Evolutionary conservation across 345 rosid genomes (phyloP), one percentile per base, ranked within the genome.

Genomic region (Odontarrhena argentea): DNA sequence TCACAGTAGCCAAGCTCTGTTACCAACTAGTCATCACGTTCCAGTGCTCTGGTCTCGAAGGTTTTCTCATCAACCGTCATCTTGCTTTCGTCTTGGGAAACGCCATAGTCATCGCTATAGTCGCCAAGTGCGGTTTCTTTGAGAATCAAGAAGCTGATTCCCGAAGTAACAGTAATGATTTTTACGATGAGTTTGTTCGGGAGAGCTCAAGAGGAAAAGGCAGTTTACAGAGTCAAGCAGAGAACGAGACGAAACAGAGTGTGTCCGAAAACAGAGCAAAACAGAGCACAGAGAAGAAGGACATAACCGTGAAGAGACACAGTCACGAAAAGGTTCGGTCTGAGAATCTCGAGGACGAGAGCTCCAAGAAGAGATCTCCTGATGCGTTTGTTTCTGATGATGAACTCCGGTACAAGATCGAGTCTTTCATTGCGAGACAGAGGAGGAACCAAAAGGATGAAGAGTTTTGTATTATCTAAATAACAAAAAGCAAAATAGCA

Each of bases 371-470:
- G 48, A 52, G 43, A 38, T 54, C 69, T 22, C 35, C 11, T 6
- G 85, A 85, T 51, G 24, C 30, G 12, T 49, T 78, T 80, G 85
- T 79, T 78, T 65, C 76, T 0, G 85, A 72, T 25, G 92, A 90
- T 36, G 97, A 90, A 67, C 86, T 90, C 9, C 69, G 84, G 22
- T 49, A 78, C 74, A 81, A 72, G 41, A 63, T 87, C 3, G 97
- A 90, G 76, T 86, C 87, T 47, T 90, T 87, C 81, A 90, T 90
- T 69, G 97, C 86, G 9, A 82, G 92, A 70, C 97, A 84, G 56
- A 87, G 86, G 78, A 86, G 82, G 80, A 77, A 82, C 67, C 77
- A 82, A 24, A 84, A 65, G 71, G 86, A 84, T 55, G 97, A 90
- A 64, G 84, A 84, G 74, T 74, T 74, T 42, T 81, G 59, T 81